Evolutionary conservation across 352 stramenopile species (phyloP), one percentile per base, ranked within the genome.

Genomic region (Pseudoperonospora humuli): DNA sequence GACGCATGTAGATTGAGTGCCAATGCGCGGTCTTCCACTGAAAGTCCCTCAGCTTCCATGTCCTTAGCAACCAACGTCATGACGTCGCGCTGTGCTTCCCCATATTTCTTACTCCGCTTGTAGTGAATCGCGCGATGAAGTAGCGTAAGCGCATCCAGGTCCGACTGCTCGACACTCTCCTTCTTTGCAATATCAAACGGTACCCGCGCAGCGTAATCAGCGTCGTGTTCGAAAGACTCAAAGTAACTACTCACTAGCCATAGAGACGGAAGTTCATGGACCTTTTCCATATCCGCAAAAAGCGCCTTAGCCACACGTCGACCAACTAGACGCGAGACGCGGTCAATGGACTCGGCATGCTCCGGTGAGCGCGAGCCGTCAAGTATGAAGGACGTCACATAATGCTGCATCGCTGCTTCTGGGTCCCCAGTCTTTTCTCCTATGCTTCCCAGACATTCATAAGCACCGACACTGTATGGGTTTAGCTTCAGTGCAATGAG

Each of bases 211-310:
- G 62, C 61, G 37, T 78, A 67, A 47, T 93, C 78, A 7, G 61
- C 63, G 36, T 93, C 80, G 39, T 88, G 75, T 52, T 85, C 75
- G 25, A 93, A 90, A 23, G 75, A 75, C 32, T 87, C 74, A 53
- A 93, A 90, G 61, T 93, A 93, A 57, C 80, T 93, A 7, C 84
- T 48, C 24, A 89, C 76, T 19, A 93, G 67, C 80, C 78, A 93
- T 13, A 58, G 41, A 9, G 77, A 84, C 21, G 78, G 80, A 7
- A 90, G 57, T n/a, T 85, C 70, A 45, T 86, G 77, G 18, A 76
- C 57, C 50, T 77, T 70, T 26, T 81, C 59, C 74, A 90, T 88
- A 10, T 64, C 59, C 3, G 63, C 64, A 41, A 89, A 93, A 13
- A 83, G 63, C 20, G 67, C 51, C 43, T 85, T 87, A 18, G 80